A percentile compares a stretch with the other conserved stretches of the same genome.
phyloP scores from a whole-genome alignment of 805 yeast genomes.

The Lachancea quebecensis region DNA sequence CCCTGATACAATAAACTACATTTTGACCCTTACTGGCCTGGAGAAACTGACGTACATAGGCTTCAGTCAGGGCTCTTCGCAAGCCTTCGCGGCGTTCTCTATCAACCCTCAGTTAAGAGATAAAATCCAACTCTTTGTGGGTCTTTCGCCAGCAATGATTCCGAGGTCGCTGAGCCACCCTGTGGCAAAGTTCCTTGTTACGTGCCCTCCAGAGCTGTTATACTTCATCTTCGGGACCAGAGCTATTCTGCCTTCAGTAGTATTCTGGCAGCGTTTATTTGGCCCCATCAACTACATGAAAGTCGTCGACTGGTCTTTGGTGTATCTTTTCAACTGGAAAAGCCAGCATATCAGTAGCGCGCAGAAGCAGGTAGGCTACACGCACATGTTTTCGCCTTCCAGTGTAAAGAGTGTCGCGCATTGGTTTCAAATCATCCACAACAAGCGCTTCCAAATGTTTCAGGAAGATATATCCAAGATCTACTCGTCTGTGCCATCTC shows the following conservation, averaged over 20 bases:
- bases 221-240: constrained; percentile 58
- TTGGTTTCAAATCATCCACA: constrained; percentile 75
- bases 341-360: constrained; percentile 55
- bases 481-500: constrained; percentile 14
- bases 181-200: constrained; percentile 59
- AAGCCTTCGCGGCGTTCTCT: constrained; percentile 69
- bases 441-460: constrained; percentile 67
- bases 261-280: constrained; percentile 63
- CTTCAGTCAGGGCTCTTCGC: constrained; percentile 83
- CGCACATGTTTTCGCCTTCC: constrained; percentile 74
- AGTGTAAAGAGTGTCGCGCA: constrained; percentile 77
- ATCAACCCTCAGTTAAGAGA: constrained; percentile 50
- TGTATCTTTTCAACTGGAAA: constrained; percentile 62
- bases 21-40: constrained; percentile 44
- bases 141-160: constrained; percentile 82
- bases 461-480: constrained; percentile 40
- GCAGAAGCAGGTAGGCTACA: constrained; percentile 68
- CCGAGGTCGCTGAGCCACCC: constrained; percentile 72
- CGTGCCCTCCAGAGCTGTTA: constrained; percentile 61
- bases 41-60: constrained; percentile 60
- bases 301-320: constrained; percentile 58
- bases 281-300: constrained; percentile 64
- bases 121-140: constrained; percentile 48
- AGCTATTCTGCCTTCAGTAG: constrained; percentile 57
- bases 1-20: constrained; percentile 66